Evolutionary conservation across 768 basidiomycete genomes (phyloP).

Genomic region (Guyanaporus albipodus): DNA sequence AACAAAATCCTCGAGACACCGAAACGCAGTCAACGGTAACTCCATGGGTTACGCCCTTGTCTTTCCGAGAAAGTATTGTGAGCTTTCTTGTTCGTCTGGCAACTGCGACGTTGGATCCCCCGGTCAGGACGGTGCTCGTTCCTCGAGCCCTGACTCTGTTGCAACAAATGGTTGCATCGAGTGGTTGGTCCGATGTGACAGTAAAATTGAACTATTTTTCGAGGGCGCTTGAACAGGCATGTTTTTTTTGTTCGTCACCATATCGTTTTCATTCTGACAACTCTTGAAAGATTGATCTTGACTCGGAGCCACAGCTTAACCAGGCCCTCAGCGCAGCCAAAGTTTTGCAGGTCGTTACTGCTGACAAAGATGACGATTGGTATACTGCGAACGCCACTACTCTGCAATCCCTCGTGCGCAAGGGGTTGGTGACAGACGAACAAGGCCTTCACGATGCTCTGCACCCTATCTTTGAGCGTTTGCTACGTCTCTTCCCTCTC

Average conservation of each 20-base stretch:
- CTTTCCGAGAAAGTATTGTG: constrained; percentile 85
- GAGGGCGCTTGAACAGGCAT: constrained; percentile 75
- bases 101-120: constrained; percentile 55
- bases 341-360: constrained; percentile 81
- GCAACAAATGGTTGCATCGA: constrained; percentile 73
- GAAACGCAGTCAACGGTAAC: constrained; percentile 23
- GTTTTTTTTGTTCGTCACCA: neutral
- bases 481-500: constrained; percentile 72
- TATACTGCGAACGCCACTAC: constrained; percentile 64
- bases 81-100: constrained; percentile 93
- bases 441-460: constrained; percentile 74
- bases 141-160: constrained; percentile 65
- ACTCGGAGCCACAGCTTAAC: constrained; percentile 55
- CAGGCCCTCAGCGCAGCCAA: constrained; percentile 80
- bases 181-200: constrained; percentile 88
- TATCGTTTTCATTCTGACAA: neutral
- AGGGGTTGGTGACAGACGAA: constrained; percentile 82
- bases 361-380: constrained; percentile 84
- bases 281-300: constrained; percentile 61
- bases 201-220: constrained; percentile 90
- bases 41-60: constrained; percentile 71
- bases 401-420: constrained; percentile 81
- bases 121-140: constrained; percentile 41
- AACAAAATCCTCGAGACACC: constrained; percentile 51
- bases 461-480: constrained; percentile 76